Conservation (phyloP, 352 stramenopile species). For the Phytopythium vexans region DNA sequence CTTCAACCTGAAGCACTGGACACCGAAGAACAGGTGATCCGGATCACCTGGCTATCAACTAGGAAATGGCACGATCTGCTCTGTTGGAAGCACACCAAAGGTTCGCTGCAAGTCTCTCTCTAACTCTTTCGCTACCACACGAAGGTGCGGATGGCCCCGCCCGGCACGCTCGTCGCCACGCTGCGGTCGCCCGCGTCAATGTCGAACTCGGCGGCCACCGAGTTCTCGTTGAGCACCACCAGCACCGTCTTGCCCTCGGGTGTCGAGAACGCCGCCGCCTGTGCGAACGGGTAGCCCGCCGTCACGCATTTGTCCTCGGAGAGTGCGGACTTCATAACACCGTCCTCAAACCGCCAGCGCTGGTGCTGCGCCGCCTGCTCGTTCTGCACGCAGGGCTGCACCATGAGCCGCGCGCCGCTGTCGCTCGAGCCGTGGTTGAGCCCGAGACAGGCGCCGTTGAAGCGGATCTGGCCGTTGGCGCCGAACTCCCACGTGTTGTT, state of each 20-base stretch:
- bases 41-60: too few relatives aligned
- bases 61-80: too few relatives aligned
- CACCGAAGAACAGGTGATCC: too few relatives aligned
- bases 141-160: slow-evolving; percentile 69
- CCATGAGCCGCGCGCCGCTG: slow-evolving; percentile 47
- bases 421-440: slow-evolving; percentile 64
- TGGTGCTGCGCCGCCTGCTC: slow-evolving; percentile 32
- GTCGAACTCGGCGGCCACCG: slow-evolving; percentile 62
- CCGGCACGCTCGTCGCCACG: slow-evolving; percentile 52
- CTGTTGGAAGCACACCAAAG: too few relatives aligned
- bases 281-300: slow-evolving; percentile 72
- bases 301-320: slow-evolving; percentile 68
- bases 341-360: slow-evolving; percentile 59
- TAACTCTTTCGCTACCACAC: slow-evolving; percentile 50
- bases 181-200: slow-evolving; percentile 39
- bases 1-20: too few relatives aligned
- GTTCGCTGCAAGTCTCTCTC: too few relatives aligned
- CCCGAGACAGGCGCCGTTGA: slow-evolving; percentile 60
- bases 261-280: slow-evolving; percentile 66
- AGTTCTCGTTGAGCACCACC: slow-evolving; percentile 86
- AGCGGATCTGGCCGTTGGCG: slow-evolving; percentile 43
- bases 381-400: slow-evolving; percentile 38
- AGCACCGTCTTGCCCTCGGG: slow-evolving; percentile 70
- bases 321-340: slow-evolving; percentile 43
- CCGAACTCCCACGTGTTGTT: slow-evolving; percentile 64